These are phyloP conservation scores for Fragaria ananassa DNA, from an alignment of 306 rosid species.

Conservation along the genomic window DNA sequence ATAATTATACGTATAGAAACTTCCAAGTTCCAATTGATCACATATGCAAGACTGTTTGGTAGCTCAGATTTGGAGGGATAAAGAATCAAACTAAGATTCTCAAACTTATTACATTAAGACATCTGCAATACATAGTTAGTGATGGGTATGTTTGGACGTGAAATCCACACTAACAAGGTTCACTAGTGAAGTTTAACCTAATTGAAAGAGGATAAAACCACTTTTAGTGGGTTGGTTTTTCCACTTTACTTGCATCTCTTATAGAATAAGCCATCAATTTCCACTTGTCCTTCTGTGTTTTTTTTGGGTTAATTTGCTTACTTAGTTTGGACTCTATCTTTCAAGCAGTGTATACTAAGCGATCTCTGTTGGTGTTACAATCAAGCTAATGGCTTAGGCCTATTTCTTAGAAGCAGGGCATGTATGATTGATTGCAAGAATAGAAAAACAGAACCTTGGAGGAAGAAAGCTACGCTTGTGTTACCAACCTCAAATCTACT, in stretches of 20 bases:
- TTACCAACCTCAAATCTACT: conserved; percentile 2
- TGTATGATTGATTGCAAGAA: conserved; percentile 56
- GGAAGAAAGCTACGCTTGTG: conserved; percentile 16
- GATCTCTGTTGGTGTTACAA: conserved; percentile 33
- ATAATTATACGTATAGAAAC: conserved; percentile 48
- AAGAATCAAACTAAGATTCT: background rate
- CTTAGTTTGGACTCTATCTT: conserved; percentile 73
- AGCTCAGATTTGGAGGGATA: conserved; percentile 22
- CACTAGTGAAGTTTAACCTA: conserved; percentile 16
- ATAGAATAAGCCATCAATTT: conserved; percentile 42
- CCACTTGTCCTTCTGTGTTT: background rate
- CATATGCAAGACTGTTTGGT: conserved; percentile 57
- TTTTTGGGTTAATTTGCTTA: conserved; percentile 25
- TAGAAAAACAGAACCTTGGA: conserved; percentile 32
- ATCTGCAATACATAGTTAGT: background rate
- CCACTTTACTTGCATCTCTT: conserved; percentile 66
- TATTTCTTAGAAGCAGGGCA: conserved; percentile 56
- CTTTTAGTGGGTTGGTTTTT: conserved; percentile 23
- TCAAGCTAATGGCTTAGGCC: conserved; percentile 30
- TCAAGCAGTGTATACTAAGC: conserved; percentile 58
- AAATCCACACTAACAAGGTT: background rate
- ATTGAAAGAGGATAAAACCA: conserved; percentile 38
- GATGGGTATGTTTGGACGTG: conserved; percentile 37
- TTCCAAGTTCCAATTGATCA: conserved; percentile 38
- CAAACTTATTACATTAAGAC: background rate